phyloP scores from a whole-genome alignment of 495 filamentous ascomycete genomes.

The Venustampulla echinocandica region DNA sequence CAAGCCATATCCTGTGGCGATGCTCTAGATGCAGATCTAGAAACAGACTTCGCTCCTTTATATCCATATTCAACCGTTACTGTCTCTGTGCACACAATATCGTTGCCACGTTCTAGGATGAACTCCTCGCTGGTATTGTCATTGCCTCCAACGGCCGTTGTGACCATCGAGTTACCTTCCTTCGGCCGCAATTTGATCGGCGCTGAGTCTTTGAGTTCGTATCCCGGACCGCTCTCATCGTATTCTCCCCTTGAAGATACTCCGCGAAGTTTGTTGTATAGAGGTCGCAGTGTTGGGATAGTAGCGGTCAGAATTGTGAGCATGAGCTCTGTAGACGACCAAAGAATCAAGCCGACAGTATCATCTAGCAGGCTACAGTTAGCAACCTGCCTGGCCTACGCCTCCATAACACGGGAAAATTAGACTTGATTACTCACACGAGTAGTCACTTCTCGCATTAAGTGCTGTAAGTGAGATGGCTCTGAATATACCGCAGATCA shows the following conservation, averaged over 20 bases:
- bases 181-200: neutral
- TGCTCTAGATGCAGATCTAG: no score
- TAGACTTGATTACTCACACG: neutral
- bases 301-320: conserved; percentile 5
- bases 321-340: neutral
- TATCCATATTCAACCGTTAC: neutral
- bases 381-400: neutral
- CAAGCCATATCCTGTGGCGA: neutral
- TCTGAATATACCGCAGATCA: conserved; percentile 4
- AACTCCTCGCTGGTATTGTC: neutral
- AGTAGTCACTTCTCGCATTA: neutral
- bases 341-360: neutral
- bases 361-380: neutral
- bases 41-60: neutral
- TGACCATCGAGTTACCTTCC: neutral
- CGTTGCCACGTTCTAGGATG: neutral
- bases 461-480: neutral
- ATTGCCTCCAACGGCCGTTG: neutral
- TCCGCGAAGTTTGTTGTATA: conserved; percentile 2
- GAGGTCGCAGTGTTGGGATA: conserved; percentile 5
- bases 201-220: neutral
- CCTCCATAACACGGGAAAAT: neutral
- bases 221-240: neutral
- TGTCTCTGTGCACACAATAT: neutral
- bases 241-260: neutral